Base-by-base conservation (phyloP, 2,329 filamentous ascomycete genomes). In the Ilyonectria robusta region DNA sequence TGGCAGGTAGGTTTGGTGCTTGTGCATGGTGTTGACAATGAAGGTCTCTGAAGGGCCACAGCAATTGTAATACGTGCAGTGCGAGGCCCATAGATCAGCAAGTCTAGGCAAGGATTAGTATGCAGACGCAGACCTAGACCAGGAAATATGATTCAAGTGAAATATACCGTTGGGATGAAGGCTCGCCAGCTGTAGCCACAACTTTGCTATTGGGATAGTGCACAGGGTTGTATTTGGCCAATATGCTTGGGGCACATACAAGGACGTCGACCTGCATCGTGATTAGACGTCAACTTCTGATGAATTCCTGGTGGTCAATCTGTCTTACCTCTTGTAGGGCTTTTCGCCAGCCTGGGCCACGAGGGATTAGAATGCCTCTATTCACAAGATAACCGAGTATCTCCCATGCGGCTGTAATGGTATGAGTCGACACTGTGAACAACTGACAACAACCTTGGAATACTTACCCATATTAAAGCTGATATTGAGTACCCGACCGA, bases 11-110 rank as follows among this genome's bases (percentile, higher is more conserved):
- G 85, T 81, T 46, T 66, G 50, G 35, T 74, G 72, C 3, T 31
- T 47, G 40, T 75, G 72, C 75, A 86, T 85, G 2, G 87, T 88
- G 77, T 89, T 89, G 62, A 89, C 81, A 48, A 90, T 87, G 2
- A 86, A 89, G 8, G 87, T 86, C 73, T 90, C 88, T 0, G 88
- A 89, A 0, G 88, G 87, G 2, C 88, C 88, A 70, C 88, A 90
- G 71, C 86, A 85, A 77, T 89, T 90, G 79, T 79, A 86, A 70
- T 86, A 86, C 1, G 78, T 82, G 11, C 79, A 78, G 50, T 82
- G 76, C 3, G 82, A 78, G 4, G 86, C 84, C 87, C 87, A 89
- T 13, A 84, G 77, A 65, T 89, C 87, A 3, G 87, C 87, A 13
- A 89, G 81, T 33, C 72, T 75, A 7, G 2, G 6, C 3, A 2